Base-by-base conservation (phyloP, 352 stramenopile species). In the Phytophthora lateralis region DNA sequence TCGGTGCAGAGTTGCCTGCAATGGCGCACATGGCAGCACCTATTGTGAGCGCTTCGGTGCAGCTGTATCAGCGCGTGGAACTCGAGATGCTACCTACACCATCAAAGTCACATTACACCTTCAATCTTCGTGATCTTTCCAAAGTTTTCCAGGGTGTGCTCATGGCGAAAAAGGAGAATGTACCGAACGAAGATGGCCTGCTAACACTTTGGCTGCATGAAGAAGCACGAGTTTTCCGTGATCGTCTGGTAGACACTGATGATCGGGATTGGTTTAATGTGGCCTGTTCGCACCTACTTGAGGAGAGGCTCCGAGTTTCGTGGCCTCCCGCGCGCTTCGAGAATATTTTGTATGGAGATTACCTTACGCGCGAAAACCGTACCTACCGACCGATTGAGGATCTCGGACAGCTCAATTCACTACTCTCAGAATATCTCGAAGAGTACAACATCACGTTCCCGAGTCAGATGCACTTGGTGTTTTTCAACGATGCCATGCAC, bases 391-490 rank as follows among this genome's bases (percentile, higher is more conserved):
- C 82, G 9, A 73, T 97, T 0, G 70, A 86, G 12, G 84, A 93
- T 46, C 63, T 96, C 6, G 58, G 48, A 10, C 77, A 78, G n/a
- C 60, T 96, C 2, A 85, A 94, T 43, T 73, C 67, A 2, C 63
- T 97, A n/a, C 70, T 98, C 3, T 70, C 82, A 39, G 89, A 98
- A 56, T 96, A 97, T 55, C 55, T 98, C 6, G 93, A 98, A 60
- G 93, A 98, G 73, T 98, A 98, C 66, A 98, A 98, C 63, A 88
- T 98, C 54, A 96, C 86, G 20, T 97, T 96, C 55, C 83, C 92
- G 11, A 95, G 78, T 37, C 85, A 95, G 35, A 98, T 98, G 92
- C 84, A 98, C 62, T 69, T 98, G 26, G 93, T 98, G 12, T 98
- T 98, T 64, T 98, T 98, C 64, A 88, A 85, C 30, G 95, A 98